Evolutionary conservation across 2,329 filamentous ascomycete genomes (phyloP).

Genomic region (Tolypocladium tundrense): DNA sequence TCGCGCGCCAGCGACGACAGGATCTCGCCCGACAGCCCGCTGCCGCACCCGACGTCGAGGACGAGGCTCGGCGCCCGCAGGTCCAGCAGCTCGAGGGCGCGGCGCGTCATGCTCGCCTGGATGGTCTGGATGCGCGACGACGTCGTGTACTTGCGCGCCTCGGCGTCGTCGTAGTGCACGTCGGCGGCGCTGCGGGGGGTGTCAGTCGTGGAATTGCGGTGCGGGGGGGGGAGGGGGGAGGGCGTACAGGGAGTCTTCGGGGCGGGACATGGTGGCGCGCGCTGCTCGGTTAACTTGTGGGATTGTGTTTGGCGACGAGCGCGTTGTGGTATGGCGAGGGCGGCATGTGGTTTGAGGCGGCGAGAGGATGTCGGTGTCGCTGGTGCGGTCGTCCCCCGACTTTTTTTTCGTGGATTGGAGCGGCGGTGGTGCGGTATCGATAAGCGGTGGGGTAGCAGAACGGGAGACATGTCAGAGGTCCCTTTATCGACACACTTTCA

Average conservation of each 20-base stretch:
- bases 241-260: slow-evolving; percentile 81
- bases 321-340: neutral
- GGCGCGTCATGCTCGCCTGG: slow-evolving; percentile 87
- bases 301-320: too few species aligned
- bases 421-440: neutral
- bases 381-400: neutral
- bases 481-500: too few species aligned
- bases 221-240: neutral
- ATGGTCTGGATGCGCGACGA: slow-evolving; percentile 92
- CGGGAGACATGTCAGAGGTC: too few species aligned
- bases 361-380: neutral
- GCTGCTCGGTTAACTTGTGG: neutral
- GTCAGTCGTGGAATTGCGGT: neutral
- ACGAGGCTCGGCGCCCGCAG: slow-evolving; percentile 73
- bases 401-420: neutral
- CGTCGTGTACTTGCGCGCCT: slow-evolving; percentile 96
- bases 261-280: slow-evolving; percentile 70
- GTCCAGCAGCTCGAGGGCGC: slow-evolving; percentile 83
- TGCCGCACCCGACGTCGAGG: slow-evolving; percentile 94
- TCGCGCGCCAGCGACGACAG: slow-evolving; percentile 58
- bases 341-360: neutral
- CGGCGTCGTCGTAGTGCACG: slow-evolving; percentile 92
- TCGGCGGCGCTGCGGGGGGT: slow-evolving; percentile 64
- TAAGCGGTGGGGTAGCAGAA: neutral
- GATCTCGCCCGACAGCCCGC: slow-evolving; percentile 88